Evolutionary conservation across 768 basidiomycete species (phyloP), one percentile per base, ranked within the genome.

Genomic region (Boletus vinaceobasis): DNA sequence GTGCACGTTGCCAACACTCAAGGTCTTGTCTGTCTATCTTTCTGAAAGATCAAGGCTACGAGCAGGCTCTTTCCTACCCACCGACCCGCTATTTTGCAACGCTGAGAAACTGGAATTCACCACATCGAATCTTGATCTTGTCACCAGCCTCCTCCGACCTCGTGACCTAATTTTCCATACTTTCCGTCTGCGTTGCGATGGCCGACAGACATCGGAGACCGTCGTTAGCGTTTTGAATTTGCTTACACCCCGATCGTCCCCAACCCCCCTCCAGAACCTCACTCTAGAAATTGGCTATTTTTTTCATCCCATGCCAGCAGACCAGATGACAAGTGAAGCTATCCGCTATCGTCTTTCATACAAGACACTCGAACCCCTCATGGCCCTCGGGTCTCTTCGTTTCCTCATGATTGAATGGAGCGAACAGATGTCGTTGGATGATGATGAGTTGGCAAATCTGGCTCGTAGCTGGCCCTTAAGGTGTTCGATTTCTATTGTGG

Each of bases 401-500:
- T 15, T 5, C 14, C 48, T 64, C 15, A 7, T 3, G 14, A 49
- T 63, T 36, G 32, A 38, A 11, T 60, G 58, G 58, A 45, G 48
- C 33, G 53, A 60, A 10, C 62, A 57, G 19, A 14, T 61, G 9
- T 55, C 52, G 7, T 38, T 64, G 44, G 46, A 59, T 3, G 56
- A 59, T 5, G 29, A 44, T 9, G 52, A 58, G 23, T 14, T 60
- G 19, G 44, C 17, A 0, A 40, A 19, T 7, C 19, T 64, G 45
- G 62, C 49, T 40, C 31, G 31, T 26, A 47, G 39, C 39, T 57
- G 49, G 56, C 56, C 62, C 10, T 15, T 35, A 1, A 33, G 6
- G 48, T n/a, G 3, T 37, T 57, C 38, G 7, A 52, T 7, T 6
- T 61, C 37, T 32, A 40, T 39, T 55, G 62, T 4, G 29, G 29